Evolutionary conservation across 495 filamentous ascomycete genomes (phyloP).

Genomic region (Lepraria neglecta): DNA sequence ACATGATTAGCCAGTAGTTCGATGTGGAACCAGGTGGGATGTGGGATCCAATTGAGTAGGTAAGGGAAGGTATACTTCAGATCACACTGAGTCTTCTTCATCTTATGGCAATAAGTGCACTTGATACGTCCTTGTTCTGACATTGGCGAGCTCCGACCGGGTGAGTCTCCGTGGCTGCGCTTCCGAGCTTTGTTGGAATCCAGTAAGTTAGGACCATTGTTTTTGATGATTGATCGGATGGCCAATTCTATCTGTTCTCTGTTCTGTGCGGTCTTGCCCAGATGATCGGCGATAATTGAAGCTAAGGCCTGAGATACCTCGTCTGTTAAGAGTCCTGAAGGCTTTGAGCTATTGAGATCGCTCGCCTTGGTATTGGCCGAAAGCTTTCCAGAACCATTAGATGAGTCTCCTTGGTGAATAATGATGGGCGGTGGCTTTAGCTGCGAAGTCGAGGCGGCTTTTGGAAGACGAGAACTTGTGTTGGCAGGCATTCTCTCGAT

Average conservation of each 20-base stretch:
- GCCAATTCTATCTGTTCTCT: neutral
- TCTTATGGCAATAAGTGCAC: constrained; percentile 52
- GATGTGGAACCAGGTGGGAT: neutral
- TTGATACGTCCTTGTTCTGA: constrained; percentile 32
- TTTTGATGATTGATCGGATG: constrained; percentile 11
- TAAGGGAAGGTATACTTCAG: constrained; percentile 55
- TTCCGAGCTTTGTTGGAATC: constrained; percentile 10
- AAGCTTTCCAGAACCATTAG: neutral
- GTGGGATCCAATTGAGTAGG: neutral
- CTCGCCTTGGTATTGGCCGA: neutral
- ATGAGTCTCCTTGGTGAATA: neutral
- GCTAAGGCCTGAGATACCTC: constrained; percentile 10
- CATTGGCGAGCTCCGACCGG: neutral
- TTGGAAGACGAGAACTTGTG: neutral
- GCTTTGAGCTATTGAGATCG: neutral
- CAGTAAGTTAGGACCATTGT: neutral
- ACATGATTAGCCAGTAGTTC: constrained; percentile 9
- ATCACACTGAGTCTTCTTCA: constrained; percentile 56
- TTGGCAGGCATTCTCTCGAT: neutral
- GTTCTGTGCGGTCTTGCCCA: neutral
- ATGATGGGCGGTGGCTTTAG: neutral
- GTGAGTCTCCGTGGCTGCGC: neutral
- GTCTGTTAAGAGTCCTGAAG: neutral
- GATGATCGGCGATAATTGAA: constrained; percentile 12
- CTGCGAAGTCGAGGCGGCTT: neutral